Conservation (phyloP, 1,139 yeast genomes). For the Kluyveromyces sp. region DNA sequence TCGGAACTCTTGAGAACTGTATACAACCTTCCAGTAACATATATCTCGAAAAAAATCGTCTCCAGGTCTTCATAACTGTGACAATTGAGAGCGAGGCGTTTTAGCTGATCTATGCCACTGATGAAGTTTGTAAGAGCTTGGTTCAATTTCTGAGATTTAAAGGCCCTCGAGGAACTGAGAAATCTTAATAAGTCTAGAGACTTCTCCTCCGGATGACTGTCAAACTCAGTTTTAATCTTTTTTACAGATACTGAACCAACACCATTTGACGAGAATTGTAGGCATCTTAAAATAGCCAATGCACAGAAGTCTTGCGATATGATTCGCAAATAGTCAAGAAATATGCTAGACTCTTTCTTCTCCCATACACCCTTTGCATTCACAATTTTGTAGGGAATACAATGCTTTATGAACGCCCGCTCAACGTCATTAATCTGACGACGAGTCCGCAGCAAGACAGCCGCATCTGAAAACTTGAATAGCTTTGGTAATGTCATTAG, state of each 20-base stretch:
- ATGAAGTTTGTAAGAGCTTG: constrained; percentile 12
- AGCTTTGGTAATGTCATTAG: constrained; percentile 37
- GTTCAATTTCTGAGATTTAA: neutral
- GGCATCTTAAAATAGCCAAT: constrained; percentile 49
- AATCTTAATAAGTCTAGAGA: constrained; percentile 15
- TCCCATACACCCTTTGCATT: constrained; percentile 81
- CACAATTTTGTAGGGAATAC: constrained; percentile 62
- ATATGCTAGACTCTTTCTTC: constrained; percentile 55
- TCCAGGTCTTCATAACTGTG: constrained; percentile 15
- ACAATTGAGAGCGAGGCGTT: constrained; percentile 6
- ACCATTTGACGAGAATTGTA: constrained; percentile 60
- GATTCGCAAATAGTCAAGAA: constrained; percentile 59
- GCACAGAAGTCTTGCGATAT: constrained; percentile 52
- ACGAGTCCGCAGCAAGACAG: constrained; percentile 63
- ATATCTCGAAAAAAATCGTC: constrained; percentile 27
- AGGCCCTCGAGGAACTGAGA: constrained; percentile 5
- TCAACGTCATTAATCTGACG: constrained; percentile 56
- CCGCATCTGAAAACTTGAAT: constrained; percentile 50
- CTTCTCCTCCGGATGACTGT: constrained; percentile 13
- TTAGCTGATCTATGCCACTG: constrained; percentile 19
- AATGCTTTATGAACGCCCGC: constrained; percentile 44
- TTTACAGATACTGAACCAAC: constrained; percentile 54
- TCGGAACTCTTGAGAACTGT: constrained; percentile 16
- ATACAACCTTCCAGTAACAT: constrained; percentile 17
- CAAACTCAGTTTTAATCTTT: constrained; percentile 28